These are phyloP conservation scores for Auriscalpium vulgare DNA, from an alignment of 768 basidiomycete species.

Conservation along the genomic window DNA sequence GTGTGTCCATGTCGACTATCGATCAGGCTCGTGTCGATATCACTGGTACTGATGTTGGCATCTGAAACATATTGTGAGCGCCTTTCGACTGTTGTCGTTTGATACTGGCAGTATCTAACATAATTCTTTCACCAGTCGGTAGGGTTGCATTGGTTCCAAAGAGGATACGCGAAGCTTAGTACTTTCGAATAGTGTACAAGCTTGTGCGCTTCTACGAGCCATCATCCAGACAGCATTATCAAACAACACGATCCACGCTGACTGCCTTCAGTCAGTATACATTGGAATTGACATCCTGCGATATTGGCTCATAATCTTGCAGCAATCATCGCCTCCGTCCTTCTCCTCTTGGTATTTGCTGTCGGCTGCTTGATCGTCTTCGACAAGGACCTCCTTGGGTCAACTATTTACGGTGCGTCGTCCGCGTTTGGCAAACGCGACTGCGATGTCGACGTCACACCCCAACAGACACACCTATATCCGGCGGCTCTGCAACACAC, in stretches of 20 bases:
- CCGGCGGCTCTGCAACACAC: slow-evolving; percentile 11
- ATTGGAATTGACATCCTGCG: neutral
- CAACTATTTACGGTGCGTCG: slow-evolving; percentile 69
- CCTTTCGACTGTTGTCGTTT: slow-evolving; percentile 1
- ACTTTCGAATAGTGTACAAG: slow-evolving; percentile 55
- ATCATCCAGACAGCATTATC: slow-evolving; percentile 42
- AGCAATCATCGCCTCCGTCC: slow-evolving; percentile 72
- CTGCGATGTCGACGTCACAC: neutral
- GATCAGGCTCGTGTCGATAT: slow-evolving; percentile 66
- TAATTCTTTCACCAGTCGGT: slow-evolving; percentile 3
- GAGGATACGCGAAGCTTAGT: neutral
- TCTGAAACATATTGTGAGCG: slow-evolving; percentile 68
- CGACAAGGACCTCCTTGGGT: slow-evolving; percentile 63
- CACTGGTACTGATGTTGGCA: slow-evolving; percentile 70
- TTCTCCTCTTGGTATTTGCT: slow-evolving; percentile 65
- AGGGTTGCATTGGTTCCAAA: slow-evolving; percentile 6
- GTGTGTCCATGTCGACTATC: neutral
- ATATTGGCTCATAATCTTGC: neutral
- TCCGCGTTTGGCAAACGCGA: slow-evolving; percentile 9
- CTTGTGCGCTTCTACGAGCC: slow-evolving; percentile 78
- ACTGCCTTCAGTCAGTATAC: slow-evolving; percentile 66
- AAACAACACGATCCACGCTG: slow-evolving; percentile 69
- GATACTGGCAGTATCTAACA: neutral
- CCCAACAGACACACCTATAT: slow-evolving; percentile 10
- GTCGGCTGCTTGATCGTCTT: slow-evolving; percentile 83